A percentile compares a stretch with the other conserved stretches of the same genome.
Evolutionary conservation across 441 rosid genomes (phyloP).

Genomic region (Biscutella laevigata): DNA sequence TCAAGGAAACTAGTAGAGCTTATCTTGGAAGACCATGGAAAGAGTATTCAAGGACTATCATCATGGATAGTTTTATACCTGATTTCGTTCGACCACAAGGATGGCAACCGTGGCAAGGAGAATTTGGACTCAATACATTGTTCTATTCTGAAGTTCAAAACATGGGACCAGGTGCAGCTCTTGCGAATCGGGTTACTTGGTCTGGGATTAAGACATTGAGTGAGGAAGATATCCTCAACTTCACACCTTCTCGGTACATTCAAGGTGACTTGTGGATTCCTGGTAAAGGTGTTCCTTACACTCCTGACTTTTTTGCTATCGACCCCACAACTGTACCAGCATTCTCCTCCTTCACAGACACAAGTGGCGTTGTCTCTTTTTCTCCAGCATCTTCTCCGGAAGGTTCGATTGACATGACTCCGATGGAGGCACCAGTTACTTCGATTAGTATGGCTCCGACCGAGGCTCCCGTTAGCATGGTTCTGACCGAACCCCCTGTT

Average conservation of each 20-base stretch:
- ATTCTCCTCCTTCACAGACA: slow-evolving; percentile 15
- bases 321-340: slow-evolving; percentile 2
- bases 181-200: slow-evolving; percentile 49
- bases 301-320: slow-evolving; percentile 18
- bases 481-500: no score
- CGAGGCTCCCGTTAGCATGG: no score
- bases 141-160: slow-evolving; percentile 57
- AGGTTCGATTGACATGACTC: no score
- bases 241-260: slow-evolving; percentile 42
- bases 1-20: slow-evolving; percentile 24
- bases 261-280: slow-evolving; percentile 45
- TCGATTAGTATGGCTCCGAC: no score
- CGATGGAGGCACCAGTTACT: no score
- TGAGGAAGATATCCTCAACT: slow-evolving; percentile 27
- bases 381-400: slow-evolving; percentile 20
- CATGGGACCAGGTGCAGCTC: slow-evolving; percentile 63
- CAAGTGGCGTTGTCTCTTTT: slow-evolving; percentile 3
- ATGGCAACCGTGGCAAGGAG: slow-evolving; percentile 64
- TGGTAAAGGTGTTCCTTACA: slow-evolving; percentile 44
- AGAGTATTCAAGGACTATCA: slow-evolving; percentile 39
- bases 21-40: slow-evolving; percentile 67
- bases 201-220: slow-evolving; percentile 49
- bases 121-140: slow-evolving; percentile 47
- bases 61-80: no score
- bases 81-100: slow-evolving; percentile 54